Evolutionary conservation across 805 yeast species (phyloP).

Genomic region (Starmerella bombi): DNA sequence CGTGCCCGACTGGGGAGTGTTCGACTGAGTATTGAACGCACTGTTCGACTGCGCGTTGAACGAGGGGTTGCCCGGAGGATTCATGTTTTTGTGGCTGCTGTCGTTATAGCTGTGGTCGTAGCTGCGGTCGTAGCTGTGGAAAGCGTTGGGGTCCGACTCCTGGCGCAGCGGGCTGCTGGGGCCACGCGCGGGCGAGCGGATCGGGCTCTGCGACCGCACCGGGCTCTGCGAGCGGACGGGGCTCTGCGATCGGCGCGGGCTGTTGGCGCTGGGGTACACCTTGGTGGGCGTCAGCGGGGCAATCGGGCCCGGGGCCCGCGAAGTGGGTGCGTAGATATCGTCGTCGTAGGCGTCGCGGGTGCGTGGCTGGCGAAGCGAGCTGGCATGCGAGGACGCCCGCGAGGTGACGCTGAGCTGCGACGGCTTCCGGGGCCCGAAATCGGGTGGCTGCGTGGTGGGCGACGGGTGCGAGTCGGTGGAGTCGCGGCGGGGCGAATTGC

Average conservation of each 20-base stretch:
- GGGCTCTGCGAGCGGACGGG: background rate
- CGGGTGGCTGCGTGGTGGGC: slow-evolving; percentile 16
- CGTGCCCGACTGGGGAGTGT: too few relatives aligned
- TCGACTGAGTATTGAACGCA: too few relatives aligned
- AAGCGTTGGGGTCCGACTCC: too few relatives aligned
- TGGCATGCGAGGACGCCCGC: background rate
- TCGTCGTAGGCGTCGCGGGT: slow-evolving; percentile 4
- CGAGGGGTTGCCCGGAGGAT: too few relatives aligned
- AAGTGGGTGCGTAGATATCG: slow-evolving; percentile 9
- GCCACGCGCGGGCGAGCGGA: background rate
- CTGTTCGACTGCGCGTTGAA: too few relatives aligned
- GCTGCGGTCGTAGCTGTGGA: too few relatives aligned
- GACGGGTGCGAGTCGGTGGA: slow-evolving; percentile 8
- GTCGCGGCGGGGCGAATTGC: background rate
- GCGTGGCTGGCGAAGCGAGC: slow-evolving; percentile 8
- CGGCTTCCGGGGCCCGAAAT: slow-evolving; percentile 15
- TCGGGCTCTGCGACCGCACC: background rate
- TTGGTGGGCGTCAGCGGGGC: slow-evolving; percentile 11
- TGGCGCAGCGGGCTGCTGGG: background rate
- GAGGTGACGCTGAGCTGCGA: slow-evolving; percentile 10
- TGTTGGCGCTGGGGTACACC: slow-evolving; percentile 2
- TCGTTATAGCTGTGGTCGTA: too few relatives aligned
- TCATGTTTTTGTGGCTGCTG: too few relatives aligned
- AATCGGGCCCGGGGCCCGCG: slow-evolving; percentile 1
- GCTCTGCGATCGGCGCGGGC: background rate